These are phyloP conservation scores for Fusarium globosum DNA, from an alignment of 2,329 filamentous ascomycete genomes.

Conservation along the genomic window DNA sequence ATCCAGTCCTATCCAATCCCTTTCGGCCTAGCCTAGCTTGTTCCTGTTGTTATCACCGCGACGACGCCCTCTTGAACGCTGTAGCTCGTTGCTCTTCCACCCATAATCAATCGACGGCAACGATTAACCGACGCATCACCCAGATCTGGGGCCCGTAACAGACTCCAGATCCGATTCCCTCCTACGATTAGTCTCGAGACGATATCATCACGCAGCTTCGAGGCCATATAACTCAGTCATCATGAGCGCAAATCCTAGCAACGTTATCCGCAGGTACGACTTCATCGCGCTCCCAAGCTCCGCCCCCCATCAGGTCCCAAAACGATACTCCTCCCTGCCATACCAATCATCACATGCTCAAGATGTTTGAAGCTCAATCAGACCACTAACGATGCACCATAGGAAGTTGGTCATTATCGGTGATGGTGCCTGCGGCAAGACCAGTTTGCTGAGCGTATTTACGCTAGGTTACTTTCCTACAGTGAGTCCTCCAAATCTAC, in stretches of 20 bases:
- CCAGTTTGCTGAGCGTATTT: slow-evolving; percentile 95
- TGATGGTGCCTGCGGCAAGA: slow-evolving; percentile 98
- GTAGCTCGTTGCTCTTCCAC: slow-evolving; percentile 23
- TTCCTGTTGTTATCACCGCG: slow-evolving; percentile 23
- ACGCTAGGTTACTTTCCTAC: slow-evolving; percentile 98
- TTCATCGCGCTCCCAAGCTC: slow-evolving; percentile 20
- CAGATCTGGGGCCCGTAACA: slow-evolving; percentile 34
- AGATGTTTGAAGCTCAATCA: not conserved
- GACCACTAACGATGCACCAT: slow-evolving; percentile 34
- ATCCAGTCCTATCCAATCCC: not conserved
- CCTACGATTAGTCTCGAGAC: slow-evolving; percentile 21
- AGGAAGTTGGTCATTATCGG: slow-evolving; percentile 98
- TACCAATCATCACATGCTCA: not conserved
- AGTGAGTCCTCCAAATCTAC: slow-evolving; percentile 66
- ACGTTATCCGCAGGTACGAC: slow-evolving; percentile 74
- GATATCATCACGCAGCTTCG: slow-evolving; percentile 15
- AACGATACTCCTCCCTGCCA: not conserved
- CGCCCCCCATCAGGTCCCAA: not conserved
- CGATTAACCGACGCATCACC: slow-evolving; percentile 20
- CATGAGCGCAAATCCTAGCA: slow-evolving; percentile 61
- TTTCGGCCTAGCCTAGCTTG: slow-evolving; percentile 8
- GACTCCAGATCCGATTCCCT: slow-evolving; percentile 36
- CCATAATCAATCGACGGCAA: slow-evolving; percentile 31
- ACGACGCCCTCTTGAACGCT: slow-evolving; percentile 28
- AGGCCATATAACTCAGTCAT: slow-evolving; percentile 38